Conservation (phyloP, 306 rosid species). For the Oemleria cerasiformis region DNA sequence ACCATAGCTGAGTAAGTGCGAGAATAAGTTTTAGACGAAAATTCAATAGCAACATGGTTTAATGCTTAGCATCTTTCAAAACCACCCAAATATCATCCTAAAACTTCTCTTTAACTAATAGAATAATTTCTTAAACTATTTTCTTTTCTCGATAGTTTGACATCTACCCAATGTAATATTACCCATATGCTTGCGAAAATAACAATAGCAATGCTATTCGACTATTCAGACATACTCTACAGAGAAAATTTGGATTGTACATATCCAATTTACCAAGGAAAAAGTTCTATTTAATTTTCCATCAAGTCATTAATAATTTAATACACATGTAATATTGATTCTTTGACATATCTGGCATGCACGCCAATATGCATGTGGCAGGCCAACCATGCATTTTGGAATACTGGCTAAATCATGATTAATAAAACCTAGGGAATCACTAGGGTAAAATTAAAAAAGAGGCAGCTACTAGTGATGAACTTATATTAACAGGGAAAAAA, state of each 20-base stretch:
- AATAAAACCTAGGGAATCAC: neutral
- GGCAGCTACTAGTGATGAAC: neutral
- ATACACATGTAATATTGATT: neutral
- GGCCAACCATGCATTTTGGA: neutral
- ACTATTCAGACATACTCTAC: neutral
- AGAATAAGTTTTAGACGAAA: neutral
- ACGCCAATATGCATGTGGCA: neutral
- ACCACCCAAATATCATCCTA: neutral
- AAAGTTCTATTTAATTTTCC: neutral
- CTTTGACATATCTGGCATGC: neutral
- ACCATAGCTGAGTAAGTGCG: neutral
- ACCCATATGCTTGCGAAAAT: neutral
- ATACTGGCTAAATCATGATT: neutral
- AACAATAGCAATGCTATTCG: neutral
- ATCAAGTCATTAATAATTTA: neutral
- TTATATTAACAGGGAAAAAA: neutral
- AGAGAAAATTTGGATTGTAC: neutral
- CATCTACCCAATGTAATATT: neutral
- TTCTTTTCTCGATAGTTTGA: neutral
- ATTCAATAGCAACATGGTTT: neutral
- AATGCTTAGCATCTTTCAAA: neutral
- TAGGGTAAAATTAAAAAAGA: neutral
- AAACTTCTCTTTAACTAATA: neutral
- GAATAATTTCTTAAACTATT: neutral
- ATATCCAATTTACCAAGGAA: neutral